Conservation (phyloP, 306 rosid genomes). For the Pachyrhizus erosus region DNA sequence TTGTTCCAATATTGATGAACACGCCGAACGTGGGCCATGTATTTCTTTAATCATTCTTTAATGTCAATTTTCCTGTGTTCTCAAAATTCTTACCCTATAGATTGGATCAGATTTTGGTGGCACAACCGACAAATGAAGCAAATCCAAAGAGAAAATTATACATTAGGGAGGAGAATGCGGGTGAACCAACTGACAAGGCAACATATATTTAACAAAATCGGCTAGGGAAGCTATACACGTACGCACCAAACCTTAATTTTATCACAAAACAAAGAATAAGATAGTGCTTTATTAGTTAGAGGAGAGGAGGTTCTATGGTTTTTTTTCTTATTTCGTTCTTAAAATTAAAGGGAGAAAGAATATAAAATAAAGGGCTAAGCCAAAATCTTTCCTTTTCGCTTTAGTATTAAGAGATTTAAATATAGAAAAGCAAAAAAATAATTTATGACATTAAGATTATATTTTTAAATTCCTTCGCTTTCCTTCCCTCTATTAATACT, state of each 20-base stretch:
- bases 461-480: not conserved
- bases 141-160: conserved; percentile 9
- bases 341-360: not conserved
- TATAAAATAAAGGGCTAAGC: not conserved
- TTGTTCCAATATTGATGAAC: not conserved
- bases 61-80: not conserved
- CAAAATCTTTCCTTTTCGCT: not conserved
- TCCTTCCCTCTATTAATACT: not conserved
- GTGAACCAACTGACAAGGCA: conserved; percentile 29
- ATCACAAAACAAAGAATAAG: conserved; percentile 4
- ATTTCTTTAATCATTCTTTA: conserved; percentile 25
- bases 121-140: conserved; percentile 29
- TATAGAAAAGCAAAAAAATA: not conserved
- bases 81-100: conserved; percentile 12
- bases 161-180: not conserved
- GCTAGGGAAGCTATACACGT: not conserved
- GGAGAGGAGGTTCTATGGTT: not conserved
- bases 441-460: not conserved
- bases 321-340: not conserved
- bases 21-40: conserved; percentile 32
- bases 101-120: conserved; percentile 42
- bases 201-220: not conserved
- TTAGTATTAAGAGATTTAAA: not conserved
- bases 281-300: not conserved
- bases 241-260: conserved; percentile 32